Percentiles rank a stretch among this genome's conserved stretches.
phyloP scores from a whole-genome alignment of 352 stramenopile genomes.

The Pythium pectinolyticum region DNA sequence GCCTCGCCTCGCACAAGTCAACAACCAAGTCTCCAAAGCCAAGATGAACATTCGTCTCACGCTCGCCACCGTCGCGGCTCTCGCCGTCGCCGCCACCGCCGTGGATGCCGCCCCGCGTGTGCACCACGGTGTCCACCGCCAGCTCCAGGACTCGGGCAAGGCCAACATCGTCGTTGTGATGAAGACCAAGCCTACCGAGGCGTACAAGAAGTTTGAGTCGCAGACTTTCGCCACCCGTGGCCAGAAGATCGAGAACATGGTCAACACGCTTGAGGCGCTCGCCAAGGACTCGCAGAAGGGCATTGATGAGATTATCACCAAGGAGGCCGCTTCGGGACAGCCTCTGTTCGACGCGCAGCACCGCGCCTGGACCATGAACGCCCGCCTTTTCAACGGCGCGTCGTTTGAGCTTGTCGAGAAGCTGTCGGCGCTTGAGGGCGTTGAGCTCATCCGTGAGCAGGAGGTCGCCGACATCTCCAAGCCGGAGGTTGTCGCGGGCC shows the following conservation, averaged over 20 bases:
- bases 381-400: slow-evolving; percentile 21
- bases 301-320: slow-evolving; percentile 19
- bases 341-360: slow-evolving; percentile 9
- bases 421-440: slow-evolving; percentile 8
- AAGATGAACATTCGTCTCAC: slow-evolving; percentile 17
- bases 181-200: slow-evolving; percentile 12
- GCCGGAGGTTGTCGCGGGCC: not conserved
- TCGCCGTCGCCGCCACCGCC: not conserved
- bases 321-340: not conserved
- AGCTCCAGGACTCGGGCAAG: slow-evolving; percentile 11
- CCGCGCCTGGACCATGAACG: slow-evolving; percentile 20
- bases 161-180: slow-evolving; percentile 26
- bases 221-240: slow-evolving; percentile 9
- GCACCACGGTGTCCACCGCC: slow-evolving; percentile 19
- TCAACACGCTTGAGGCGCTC: slow-evolving; percentile 17
- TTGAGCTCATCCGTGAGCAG: slow-evolving; percentile 17
- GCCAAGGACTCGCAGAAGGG: slow-evolving; percentile 20
- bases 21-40: no score
- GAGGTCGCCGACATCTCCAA: slow-evolving; percentile 1
- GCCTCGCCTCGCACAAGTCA: slow-evolving; percentile 1
- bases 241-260: slow-evolving; percentile 27
- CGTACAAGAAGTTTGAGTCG: slow-evolving; percentile 1
- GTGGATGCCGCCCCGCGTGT: slow-evolving; percentile 2
- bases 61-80: slow-evolving; percentile 5
- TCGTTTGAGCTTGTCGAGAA: slow-evolving; percentile 19